Evolutionary conservation across 228 moss, liverwort and hornwort genomes (phyloP).

Genomic region (Sphagnum magellanicum): DNA sequence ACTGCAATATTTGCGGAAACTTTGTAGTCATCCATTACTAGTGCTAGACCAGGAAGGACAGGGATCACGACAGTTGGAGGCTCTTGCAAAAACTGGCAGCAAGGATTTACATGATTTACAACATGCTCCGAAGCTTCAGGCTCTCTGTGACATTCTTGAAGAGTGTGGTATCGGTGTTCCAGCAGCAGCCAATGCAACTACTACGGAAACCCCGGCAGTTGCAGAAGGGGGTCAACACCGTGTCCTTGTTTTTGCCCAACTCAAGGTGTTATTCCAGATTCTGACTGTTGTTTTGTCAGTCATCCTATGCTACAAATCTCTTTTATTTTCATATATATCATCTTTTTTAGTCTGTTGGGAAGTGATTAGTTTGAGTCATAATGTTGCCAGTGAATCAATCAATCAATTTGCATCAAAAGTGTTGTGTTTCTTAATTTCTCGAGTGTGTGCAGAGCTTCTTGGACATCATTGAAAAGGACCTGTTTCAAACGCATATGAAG

Average conservation of each 20-base stretch:
- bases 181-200: conserved; percentile 21
- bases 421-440: neutral
- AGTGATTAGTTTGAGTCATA: no score
- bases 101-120: conserved; percentile 80
- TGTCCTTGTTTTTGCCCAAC: conserved; percentile 79
- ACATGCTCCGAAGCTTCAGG: conserved; percentile 82
- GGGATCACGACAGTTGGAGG: conserved; percentile 30
- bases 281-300: no score
- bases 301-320: no score
- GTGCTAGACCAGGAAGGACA: conserved; percentile 55
- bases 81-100: conserved; percentile 40
- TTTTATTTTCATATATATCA: no score
- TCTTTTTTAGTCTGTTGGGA: no score
- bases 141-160: conserved; percentile 82
- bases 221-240: conserved; percentile 84
- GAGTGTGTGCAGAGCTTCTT: conserved; percentile 56
- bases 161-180: conserved; percentile 87
- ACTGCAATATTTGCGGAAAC: conserved; percentile 78
- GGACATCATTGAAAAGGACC: conserved; percentile 87
- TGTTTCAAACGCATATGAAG: conserved; percentile 87
- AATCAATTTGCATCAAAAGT: no score
- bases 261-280: conserved; percentile 36
- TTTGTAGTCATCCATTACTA: conserved; percentile 90
- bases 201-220: conserved; percentile 39
- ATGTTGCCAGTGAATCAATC: no score